Percentiles rank a stretch among this genome's conserved stretches.
These are phyloP conservation scores for Pholiota adiposa DNA, from an alignment of 1,284 basidiomycete genomes.

Conservation along the genomic window DNA sequence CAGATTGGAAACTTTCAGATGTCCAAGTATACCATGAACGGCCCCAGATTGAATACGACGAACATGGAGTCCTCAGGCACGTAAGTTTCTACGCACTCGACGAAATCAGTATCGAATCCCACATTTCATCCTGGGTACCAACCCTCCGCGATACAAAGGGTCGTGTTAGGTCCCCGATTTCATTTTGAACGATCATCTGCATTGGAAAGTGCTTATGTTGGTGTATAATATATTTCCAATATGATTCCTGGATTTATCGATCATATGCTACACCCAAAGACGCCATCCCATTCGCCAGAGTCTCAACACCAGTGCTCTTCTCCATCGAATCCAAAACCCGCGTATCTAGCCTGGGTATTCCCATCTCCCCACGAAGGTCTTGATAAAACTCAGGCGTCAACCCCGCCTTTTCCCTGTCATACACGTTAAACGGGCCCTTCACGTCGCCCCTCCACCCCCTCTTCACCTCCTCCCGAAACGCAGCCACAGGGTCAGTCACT, in stretches of 20 bases:
- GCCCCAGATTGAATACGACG: neutral
- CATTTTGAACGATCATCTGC: too few species aligned
- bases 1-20: slow-evolving; percentile 2
- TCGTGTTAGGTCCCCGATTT: too few species aligned
- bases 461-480: slow-evolving; percentile 78
- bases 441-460: slow-evolving; percentile 80
- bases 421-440: slow-evolving; percentile 85
- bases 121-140: neutral
- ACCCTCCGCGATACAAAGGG: neutral
- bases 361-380: slow-evolving; percentile 68
- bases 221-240: too few species aligned
- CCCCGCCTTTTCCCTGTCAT: slow-evolving; percentile 77
- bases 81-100: neutral
- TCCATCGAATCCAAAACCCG: neutral
- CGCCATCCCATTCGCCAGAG: slow-evolving; percentile 21
- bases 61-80: neutral
- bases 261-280: slow-evolving; percentile 29
- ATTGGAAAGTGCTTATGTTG: too few species aligned
- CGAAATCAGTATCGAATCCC: neutral
- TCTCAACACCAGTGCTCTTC: neutral
- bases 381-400: slow-evolving; percentile 75
- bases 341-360: slow-evolving; percentile 10
- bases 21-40: neutral
- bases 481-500: slow-evolving; percentile 64
- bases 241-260: neutral